Percentiles rank a stretch among this genome's conserved stretches.
phyloP scores from a whole-genome alignment of 768 basidiomycete species.

The Termitomyces sp. region DNA sequence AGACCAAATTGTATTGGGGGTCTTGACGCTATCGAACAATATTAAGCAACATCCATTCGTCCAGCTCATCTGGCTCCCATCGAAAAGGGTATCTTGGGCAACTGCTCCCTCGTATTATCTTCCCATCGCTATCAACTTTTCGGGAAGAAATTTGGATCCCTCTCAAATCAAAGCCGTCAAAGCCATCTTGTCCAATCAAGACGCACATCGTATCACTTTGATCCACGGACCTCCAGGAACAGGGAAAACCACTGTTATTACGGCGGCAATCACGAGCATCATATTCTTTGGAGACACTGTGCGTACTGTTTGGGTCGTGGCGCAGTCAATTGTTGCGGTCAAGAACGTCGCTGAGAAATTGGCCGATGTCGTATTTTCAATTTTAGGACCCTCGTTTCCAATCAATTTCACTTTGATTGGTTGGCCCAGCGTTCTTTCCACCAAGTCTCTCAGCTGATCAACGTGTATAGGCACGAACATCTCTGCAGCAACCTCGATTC shows the following conservation, averaged over 20 bases:
- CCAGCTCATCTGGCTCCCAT: constrained; percentile 27
- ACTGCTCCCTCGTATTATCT: background rate
- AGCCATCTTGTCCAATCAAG: constrained; percentile 27
- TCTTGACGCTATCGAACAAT: constrained; percentile 20
- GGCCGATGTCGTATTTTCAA: constrained; percentile 35
- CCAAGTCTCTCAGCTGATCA: background rate
- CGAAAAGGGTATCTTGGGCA: constrained; percentile 12
- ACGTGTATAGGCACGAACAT: constrained; percentile 61
- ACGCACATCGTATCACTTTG: constrained; percentile 24
- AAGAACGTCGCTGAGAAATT: constrained; percentile 79
- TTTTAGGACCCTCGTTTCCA: constrained; percentile 62
- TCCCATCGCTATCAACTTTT: constrained; percentile 15
- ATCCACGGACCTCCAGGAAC: constrained; percentile 58
- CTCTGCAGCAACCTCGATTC: constrained; percentile 44
- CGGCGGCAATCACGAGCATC: constrained; percentile 37
- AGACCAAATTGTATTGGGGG: constrained; percentile 20
- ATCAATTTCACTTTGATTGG: constrained; percentile 63
- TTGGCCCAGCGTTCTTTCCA: constrained; percentile 18
- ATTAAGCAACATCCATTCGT: constrained; percentile 30
- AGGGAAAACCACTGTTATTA: constrained; percentile 62
- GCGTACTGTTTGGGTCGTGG: constrained; percentile 55
- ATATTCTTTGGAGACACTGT: constrained; percentile 17
- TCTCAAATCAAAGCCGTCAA: constrained; percentile 31
- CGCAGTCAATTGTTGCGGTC: constrained; percentile 75
- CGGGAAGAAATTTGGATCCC: constrained; percentile 22